These are phyloP conservation scores for Saccharomycopsis sp. DNA, from an alignment of 805 yeast species.

Conservation along the genomic window DNA sequence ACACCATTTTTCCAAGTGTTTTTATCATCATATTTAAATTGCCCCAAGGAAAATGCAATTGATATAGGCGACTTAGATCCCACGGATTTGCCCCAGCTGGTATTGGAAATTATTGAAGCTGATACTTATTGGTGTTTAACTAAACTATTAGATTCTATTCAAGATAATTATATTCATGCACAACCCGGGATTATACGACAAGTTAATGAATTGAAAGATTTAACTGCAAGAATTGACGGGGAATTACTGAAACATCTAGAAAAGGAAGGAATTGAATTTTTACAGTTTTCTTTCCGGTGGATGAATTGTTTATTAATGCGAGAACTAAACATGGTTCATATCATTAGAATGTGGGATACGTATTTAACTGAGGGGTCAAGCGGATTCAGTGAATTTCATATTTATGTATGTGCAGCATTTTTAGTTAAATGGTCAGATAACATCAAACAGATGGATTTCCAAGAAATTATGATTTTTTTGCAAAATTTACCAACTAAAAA, in stretches of 20 bases:
- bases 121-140: slow-evolving; percentile 97
- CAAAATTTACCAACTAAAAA: slow-evolving; percentile 82
- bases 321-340: slow-evolving; percentile 69
- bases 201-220: slow-evolving; percentile 69
- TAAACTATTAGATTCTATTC: slow-evolving; percentile 84
- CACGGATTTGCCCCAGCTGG: slow-evolving; percentile 42
- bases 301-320: slow-evolving; percentile 97
- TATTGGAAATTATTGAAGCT: slow-evolving; percentile 72
- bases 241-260: slow-evolving; percentile 69
- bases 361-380: slow-evolving; percentile 62
- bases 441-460: slow-evolving; percentile 82
- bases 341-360: slow-evolving; percentile 97
- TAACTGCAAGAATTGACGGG: slow-evolving; percentile 74
- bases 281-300: slow-evolving; percentile 96
- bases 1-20: slow-evolving; percentile 92
- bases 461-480: slow-evolving; percentile 83
- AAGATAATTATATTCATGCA: slow-evolving; percentile 95
- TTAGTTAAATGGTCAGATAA: slow-evolving; percentile 79
- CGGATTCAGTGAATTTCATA: slow-evolving; percentile 88
- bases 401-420: slow-evolving; percentile 96
- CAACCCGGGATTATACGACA: slow-evolving; percentile 96
- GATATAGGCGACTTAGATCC: slow-evolving; percentile 60
- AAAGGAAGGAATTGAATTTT: slow-evolving; percentile 80
- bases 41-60: slow-evolving; percentile 26
- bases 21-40: slow-evolving; percentile 51